A percentile compares a stretch with the other conserved stretches of the same genome.
phyloP scores from a whole-genome alignment of 2,329 filamentous ascomycete genomes.

The Sphaerostilbella broomeana region DNA sequence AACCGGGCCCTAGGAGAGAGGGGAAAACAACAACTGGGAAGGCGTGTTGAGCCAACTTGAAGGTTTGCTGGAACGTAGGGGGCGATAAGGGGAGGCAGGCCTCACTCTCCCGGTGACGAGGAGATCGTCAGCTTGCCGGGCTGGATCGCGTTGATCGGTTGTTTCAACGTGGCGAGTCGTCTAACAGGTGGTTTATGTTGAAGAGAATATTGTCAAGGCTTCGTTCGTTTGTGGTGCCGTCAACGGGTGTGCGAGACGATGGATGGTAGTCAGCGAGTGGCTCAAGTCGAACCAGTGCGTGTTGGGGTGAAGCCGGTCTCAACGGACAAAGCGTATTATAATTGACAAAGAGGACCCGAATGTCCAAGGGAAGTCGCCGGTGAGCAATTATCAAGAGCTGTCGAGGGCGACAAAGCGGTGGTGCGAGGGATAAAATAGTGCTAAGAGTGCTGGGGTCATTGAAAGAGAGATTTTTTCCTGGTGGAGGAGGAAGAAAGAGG shows the following conservation, averaged over 20 bases:
- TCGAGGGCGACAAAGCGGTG: background rate
- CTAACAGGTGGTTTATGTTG: background rate
- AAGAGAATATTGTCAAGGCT: too few species aligned
- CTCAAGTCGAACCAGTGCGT: too few species aligned
- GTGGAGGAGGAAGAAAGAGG: too few species aligned
- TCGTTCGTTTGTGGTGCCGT: too few species aligned
- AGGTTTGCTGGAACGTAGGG: slow-evolving; percentile 51
- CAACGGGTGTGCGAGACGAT: too few species aligned
- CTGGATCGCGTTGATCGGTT: background rate
- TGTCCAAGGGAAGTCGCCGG: too few species aligned
- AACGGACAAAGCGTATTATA: too few species aligned
- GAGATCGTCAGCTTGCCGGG: background rate
- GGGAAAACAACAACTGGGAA: slow-evolving; percentile 63
- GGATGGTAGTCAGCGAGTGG: too few species aligned
- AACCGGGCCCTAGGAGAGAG: slow-evolving; percentile 85
- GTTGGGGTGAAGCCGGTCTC: too few species aligned
- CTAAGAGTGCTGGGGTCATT: background rate
- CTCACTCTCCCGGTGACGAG: too few species aligned
- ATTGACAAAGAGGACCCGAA: too few species aligned
- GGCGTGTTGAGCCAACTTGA: slow-evolving; percentile 91
- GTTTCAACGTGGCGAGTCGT: background rate
- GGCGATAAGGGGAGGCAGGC: too few species aligned
- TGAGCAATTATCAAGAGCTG: background rate
- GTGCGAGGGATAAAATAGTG: background rate
- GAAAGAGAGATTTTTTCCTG: slow-evolving; percentile 7